Evolutionary conservation across 73 alveolate genomes (phyloP).

Genomic region (Breviolum minutum): DNA sequence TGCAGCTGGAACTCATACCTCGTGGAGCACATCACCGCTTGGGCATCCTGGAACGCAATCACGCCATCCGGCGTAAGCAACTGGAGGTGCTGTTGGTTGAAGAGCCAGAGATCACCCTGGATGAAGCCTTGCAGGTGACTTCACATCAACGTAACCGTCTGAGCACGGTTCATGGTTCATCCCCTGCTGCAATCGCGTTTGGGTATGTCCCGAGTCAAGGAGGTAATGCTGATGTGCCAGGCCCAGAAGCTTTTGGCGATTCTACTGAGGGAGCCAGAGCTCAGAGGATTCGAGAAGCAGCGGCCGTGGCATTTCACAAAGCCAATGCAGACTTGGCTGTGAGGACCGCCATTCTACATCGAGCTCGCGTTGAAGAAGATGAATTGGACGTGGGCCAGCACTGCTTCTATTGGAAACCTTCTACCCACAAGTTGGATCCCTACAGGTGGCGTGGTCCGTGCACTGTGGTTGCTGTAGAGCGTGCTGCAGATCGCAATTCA

Average conservation of each 20-base stretch:
- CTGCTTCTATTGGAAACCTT: background rate
- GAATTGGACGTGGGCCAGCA: background rate
- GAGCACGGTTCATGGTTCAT: background rate
- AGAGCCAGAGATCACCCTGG: background rate
- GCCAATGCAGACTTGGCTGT: background rate
- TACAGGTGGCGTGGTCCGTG: background rate
- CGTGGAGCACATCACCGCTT: background rate
- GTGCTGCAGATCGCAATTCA: too few species aligned
- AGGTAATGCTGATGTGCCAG: background rate
- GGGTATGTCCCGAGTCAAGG: background rate
- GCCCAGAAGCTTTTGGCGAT: constrained; percentile 1
- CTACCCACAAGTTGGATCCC: background rate
- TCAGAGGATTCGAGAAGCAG: background rate
- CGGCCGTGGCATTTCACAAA: background rate
- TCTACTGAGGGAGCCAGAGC: background rate
- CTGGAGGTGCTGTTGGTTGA: background rate
- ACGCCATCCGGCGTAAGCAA: background rate
- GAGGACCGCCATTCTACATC: background rate
- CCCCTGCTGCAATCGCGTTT: background rate
- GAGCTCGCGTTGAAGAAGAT: background rate
- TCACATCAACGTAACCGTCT: constrained; percentile 28
- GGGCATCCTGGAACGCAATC: constrained; percentile 10
- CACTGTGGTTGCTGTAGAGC: too few species aligned
- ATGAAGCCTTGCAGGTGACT: background rate
- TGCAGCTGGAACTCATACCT: background rate